Percentiles rank a stretch among this genome's conserved stretches.
phyloP scores from a whole-genome alignment of 2,329 filamentous ascomycete genomes.

The Pseudopyricularia javanii region DNA sequence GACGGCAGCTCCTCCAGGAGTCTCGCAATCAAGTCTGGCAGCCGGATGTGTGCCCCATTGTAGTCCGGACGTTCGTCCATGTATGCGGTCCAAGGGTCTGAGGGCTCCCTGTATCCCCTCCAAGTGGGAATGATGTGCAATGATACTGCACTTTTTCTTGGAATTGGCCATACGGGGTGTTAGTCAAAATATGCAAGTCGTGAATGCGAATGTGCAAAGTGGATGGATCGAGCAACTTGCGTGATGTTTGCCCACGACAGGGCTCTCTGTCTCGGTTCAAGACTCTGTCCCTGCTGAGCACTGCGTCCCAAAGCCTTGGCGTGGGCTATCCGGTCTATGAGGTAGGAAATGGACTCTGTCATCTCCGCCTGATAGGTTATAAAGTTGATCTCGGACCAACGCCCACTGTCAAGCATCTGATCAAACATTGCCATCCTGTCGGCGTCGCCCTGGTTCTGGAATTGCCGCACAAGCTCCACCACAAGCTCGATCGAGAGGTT shows the following conservation, averaged over 20 bases:
- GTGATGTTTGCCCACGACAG: neutral
- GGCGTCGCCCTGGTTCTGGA: neutral
- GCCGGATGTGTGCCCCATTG: too few relatives aligned
- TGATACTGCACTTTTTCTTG: neutral
- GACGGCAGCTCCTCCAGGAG: neutral
- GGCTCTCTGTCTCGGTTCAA: neutral
- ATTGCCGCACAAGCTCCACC: neutral
- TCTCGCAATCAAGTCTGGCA: neutral
- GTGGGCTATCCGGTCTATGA: neutral
- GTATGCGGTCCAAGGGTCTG: neutral
- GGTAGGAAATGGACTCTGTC: neutral
- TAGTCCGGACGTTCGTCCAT: neutral
- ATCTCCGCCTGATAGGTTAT: neutral
- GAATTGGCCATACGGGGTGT: neutral
- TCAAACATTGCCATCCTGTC: neutral
- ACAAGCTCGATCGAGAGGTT: neutral
- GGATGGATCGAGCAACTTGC: neutral
- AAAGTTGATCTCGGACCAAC: neutral
- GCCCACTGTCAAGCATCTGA: neutral
- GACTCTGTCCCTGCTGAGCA: neutral
- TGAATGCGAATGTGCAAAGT: too few relatives aligned
- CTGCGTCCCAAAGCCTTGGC: neutral
- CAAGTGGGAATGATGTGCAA: neutral
- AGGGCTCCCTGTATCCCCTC: neutral
- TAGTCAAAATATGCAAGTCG: neutral